Conservation (phyloP, 1,284 basidiomycete species). For the Xerocomus tenax region DNA sequence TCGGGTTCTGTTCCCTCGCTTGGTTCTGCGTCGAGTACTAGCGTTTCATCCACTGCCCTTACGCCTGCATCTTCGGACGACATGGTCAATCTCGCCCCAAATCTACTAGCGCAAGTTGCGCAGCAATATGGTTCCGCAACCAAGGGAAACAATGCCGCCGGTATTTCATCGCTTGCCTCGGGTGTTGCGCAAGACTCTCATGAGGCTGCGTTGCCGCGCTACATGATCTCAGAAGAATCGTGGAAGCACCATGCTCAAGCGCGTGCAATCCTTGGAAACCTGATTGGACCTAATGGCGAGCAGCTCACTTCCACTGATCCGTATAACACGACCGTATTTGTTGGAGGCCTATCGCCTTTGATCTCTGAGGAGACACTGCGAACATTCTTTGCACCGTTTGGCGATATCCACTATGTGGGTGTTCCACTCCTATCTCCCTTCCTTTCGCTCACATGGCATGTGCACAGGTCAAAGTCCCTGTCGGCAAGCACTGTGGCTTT, state of each 20-base stretch:
- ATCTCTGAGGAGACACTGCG: slow-evolving; percentile 82
- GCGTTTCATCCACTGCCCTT: slow-evolving; percentile 36
- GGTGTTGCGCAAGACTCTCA: slow-evolving; percentile 36
- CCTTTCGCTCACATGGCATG: slow-evolving; percentile 11
- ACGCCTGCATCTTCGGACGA: slow-evolving; percentile 46
- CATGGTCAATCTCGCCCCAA: slow-evolving; percentile 37
- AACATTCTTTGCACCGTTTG: slow-evolving; percentile 84
- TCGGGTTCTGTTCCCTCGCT: slow-evolving; percentile 51
- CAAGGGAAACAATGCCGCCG: slow-evolving; percentile 26
- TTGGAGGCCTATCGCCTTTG: slow-evolving; percentile 76
- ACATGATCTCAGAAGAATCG: slow-evolving; percentile 60
- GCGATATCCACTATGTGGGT: slow-evolving; percentile 83
- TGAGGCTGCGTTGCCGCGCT: slow-evolving; percentile 39
- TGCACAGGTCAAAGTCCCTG: slow-evolving; percentile 82
- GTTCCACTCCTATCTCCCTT: slow-evolving; percentile 5
- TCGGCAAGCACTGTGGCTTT: slow-evolving; percentile 92
- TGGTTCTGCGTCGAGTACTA: slow-evolving; percentile 46
- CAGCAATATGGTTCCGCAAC: slow-evolving; percentile 39
- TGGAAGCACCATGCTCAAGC: slow-evolving; percentile 78
- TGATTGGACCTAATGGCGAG: slow-evolving; percentile 76
- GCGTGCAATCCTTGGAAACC: slow-evolving; percentile 66
- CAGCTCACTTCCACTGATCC: slow-evolving; percentile 79
- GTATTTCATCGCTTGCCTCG: slow-evolving; percentile 35
- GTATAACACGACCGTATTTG: slow-evolving; percentile 89
- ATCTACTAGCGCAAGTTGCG: slow-evolving; percentile 39